Evolutionary conservation across 352 stramenopile genomes (phyloP).

Genomic region (Thalassiosira exigua): DNA sequence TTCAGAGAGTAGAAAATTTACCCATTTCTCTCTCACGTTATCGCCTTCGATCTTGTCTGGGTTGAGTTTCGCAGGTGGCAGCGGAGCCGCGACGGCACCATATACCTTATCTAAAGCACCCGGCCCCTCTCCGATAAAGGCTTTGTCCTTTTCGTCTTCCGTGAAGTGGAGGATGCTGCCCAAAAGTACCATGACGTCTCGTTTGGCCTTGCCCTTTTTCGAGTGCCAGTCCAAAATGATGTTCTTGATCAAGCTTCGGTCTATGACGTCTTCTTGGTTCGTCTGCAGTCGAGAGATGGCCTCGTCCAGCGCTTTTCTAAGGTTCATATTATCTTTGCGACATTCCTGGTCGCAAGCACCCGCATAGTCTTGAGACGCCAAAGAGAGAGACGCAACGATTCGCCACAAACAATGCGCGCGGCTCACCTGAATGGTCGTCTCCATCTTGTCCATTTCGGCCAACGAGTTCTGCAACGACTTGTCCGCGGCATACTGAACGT

Average conservation of each 20-base stretch:
- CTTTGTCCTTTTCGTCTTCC: constrained; percentile 80
- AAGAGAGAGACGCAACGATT: no score
- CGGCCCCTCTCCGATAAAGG: constrained; percentile 62
- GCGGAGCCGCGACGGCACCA: constrained; percentile 60
- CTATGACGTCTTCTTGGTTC: constrained; percentile 84
- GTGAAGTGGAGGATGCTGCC: constrained; percentile 82
- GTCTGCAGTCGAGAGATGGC: constrained; percentile 78
- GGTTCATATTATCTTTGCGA: constrained; percentile 76
- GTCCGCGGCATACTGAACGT: constrained; percentile 66
- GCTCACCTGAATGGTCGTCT: constrained; percentile 58
- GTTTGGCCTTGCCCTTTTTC: constrained; percentile 73
- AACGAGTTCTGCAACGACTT: constrained; percentile 66
- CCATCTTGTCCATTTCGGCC: constrained; percentile 66
- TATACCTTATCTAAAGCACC: constrained; percentile 62
- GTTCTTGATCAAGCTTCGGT: constrained; percentile 84
- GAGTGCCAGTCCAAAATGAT: constrained; percentile 83
- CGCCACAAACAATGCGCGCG: no score
- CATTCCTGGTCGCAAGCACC: constrained; percentile 40
- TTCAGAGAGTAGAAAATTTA: constrained; percentile 83
- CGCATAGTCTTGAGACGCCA: no score
- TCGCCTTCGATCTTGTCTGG: constrained; percentile 79
- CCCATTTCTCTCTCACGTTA: constrained; percentile 83
- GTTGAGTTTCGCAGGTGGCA: constrained; percentile 73
- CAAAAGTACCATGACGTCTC: constrained; percentile 81
- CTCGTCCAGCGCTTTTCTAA: constrained; percentile 78